Conservation (phyloP, 2,329 filamentous ascomycete species). For the Bipolaris zeicola region DNA sequence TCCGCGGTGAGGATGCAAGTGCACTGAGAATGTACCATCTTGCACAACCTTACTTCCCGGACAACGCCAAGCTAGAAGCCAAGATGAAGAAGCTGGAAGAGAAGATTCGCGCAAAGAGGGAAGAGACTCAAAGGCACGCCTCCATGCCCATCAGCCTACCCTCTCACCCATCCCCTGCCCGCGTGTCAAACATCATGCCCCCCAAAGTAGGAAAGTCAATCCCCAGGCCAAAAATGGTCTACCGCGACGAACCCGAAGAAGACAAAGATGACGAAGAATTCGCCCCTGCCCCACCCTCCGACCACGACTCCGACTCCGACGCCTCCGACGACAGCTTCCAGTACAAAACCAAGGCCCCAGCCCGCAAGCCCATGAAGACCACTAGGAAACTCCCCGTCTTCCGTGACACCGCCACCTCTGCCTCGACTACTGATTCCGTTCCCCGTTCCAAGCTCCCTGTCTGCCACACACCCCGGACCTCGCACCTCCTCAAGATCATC, state of each 20-base stretch:
- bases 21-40: conserved; percentile 86
- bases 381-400: conserved; percentile 47
- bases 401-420: conserved; percentile 33
- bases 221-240: conserved; percentile 22
- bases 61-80: conserved; percentile 72
- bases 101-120: conserved; percentile 52
- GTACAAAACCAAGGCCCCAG: conserved; percentile 32
- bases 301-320: conserved; percentile 47
- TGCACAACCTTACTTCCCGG: conserved; percentile 83
- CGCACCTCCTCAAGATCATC: conserved; percentile 69
- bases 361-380: conserved; percentile 41
- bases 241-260: conserved; percentile 20
- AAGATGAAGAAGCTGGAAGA: conserved; percentile 63
- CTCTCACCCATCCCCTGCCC: conserved; percentile 17
- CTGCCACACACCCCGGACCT: conserved; percentile 61
- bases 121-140: conserved; percentile 28
- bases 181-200: conserved; percentile 46
- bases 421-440: background rate
- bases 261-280: conserved; percentile 52
- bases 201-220: conserved; percentile 32
- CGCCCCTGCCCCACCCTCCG: conserved; percentile 42
- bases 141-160: conserved; percentile 23
- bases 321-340: conserved; percentile 48
- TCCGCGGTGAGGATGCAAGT: conserved; percentile 75
- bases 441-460: conserved; percentile 12